Conservation (phyloP, 139 green algal genomes). For the Chlamydomonas schloesseri region DNA sequence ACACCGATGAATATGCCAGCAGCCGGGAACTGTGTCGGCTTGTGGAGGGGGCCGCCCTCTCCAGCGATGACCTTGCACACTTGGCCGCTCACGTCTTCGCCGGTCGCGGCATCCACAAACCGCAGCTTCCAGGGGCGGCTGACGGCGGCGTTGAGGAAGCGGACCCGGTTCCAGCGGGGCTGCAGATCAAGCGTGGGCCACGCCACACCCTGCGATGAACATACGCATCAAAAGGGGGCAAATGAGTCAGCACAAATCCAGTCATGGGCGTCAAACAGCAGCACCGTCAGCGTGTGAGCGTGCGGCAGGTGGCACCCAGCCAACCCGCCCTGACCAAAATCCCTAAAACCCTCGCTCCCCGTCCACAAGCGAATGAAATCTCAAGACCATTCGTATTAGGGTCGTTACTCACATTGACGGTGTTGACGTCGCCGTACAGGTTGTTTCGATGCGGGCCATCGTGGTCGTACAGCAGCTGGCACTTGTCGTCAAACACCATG, state of each 20-base stretch:
- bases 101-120: not conserved
- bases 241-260: no score
- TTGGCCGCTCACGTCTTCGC: not conserved
- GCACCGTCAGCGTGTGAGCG: no score
- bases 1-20: slow-evolving; percentile 16
- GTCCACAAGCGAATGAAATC: no score
- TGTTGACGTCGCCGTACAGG: not conserved
- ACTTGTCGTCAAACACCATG: not conserved
- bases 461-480: not conserved
- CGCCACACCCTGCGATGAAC: no score
- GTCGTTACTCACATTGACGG: not conserved
- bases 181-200: not conserved
- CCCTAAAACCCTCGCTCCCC: no score
- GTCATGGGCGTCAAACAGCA: no score
- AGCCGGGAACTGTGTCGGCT: not conserved
- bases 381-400: no score
- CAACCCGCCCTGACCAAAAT: no score
- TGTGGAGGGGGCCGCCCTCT: not conserved
- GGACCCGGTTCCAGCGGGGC: not conserved
- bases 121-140: slow-evolving; percentile 1
- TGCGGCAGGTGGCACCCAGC: no score
- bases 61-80: slow-evolving; percentile 4
- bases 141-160: not conserved
- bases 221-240: no score
- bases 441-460: no score